Conservation (phyloP, 148 eudicot genomes). For the Arbutus unedo region DNA sequence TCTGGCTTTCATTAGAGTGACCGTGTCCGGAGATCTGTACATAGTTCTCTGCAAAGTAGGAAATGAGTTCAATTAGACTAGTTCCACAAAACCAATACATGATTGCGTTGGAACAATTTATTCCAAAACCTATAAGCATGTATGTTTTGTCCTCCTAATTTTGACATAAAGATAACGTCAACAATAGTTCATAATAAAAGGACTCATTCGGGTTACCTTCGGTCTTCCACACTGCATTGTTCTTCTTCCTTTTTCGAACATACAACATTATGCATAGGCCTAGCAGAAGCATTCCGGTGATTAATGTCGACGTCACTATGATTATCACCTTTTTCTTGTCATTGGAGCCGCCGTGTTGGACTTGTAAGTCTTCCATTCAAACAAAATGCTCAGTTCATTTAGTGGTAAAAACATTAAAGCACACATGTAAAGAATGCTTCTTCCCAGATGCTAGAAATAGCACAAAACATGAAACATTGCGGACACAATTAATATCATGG, state of each 20-base stretch:
- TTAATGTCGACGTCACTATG: not conserved
- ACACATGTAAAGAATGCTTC: too few species aligned
- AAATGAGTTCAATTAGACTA: too few species aligned
- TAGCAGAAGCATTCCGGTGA: not conserved
- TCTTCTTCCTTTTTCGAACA: not conserved
- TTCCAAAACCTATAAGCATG: too few species aligned
- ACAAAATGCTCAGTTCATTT: too few species aligned
- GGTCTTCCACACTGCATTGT: not conserved
- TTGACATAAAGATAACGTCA: not conserved
- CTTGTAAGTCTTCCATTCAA: not conserved
- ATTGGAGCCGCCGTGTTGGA: not conserved
- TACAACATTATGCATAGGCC: not conserved
- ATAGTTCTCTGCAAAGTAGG: not conserved
- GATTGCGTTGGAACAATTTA: too few species aligned
- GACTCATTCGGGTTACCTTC: not conserved
- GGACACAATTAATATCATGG: too few species aligned
- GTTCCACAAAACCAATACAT: too few species aligned
- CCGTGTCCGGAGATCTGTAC: slow-evolving; percentile 28
- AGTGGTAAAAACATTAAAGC: too few species aligned
- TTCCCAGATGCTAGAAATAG: too few species aligned
- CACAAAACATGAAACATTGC: too few species aligned
- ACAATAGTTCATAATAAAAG: not conserved
- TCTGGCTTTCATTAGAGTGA: not conserved
- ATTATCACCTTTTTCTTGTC: not conserved
- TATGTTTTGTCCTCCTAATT: too few species aligned